Evolutionary conservation across 2,329 filamentous ascomycete genomes (phyloP), one percentile per base, ranked within the genome.

Genomic region (Pseudogymnoascus sp.): DNA sequence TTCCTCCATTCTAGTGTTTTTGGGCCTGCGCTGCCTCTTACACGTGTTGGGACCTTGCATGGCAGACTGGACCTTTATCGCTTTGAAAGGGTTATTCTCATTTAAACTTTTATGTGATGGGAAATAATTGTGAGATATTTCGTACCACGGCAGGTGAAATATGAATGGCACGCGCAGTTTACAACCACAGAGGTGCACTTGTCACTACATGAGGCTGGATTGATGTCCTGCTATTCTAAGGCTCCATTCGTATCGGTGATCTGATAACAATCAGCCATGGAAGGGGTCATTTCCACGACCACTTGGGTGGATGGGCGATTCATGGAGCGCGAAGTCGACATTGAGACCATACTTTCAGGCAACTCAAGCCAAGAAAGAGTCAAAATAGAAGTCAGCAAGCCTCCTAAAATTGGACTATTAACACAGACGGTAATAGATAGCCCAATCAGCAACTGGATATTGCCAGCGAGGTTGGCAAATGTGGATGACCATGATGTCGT

Each of bases 371-470:
- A 55, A 18, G n/a, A 35, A 29, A 10, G 15, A 33, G 3, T 55
- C 48, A 55, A 55, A 55, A 21, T 55, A 35, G 48, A 55, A 55
- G 62, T 65, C 18, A 64, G 69, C 55, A 75, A 70, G 59, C 75
- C 77, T 31, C 84, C 87, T 5, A 75, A 74, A 18, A 82, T 87
- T 64, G 94, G 91, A 3, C 71, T 97, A 33, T 79, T 97, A 52
- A 90, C 90, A 0, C 86, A 83, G 69, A 96, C 92, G 0, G 73
- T 96, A 31, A 78, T 93, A 59, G 82, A 86, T 60, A 95, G 89
- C 65, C 89, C 92, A 1, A 78, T 88, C 36, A 82, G 88, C 62
- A 87, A 87, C 70, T 88, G 83, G 78, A 87, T 97, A 45, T 77
- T 96, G 12, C 89, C 92, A 10, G 90, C 87, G n/a, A 84, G 87